Percentiles rank a stretch among this genome's conserved stretches.
Evolutionary conservation across 1,139 yeast genomes (phyloP).

Genomic region (Pichia sp.): DNA sequence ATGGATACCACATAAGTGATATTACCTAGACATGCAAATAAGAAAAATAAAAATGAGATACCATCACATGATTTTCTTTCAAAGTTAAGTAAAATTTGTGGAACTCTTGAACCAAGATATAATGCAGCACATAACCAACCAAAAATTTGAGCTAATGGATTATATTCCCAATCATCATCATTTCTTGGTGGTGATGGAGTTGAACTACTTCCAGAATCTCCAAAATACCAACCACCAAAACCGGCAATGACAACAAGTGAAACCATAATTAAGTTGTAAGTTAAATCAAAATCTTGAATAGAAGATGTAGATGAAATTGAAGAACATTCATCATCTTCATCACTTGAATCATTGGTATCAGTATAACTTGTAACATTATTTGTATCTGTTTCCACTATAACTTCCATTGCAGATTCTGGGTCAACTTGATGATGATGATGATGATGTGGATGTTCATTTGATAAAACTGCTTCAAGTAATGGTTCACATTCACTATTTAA

Average conservation of each 20-base stretch:
- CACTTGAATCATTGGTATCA: background rate
- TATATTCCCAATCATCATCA: slow-evolving; percentile 47
- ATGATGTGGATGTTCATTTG: slow-evolving; percentile 20
- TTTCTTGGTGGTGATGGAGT: slow-evolving; percentile 28
- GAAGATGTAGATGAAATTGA: slow-evolving; percentile 4
- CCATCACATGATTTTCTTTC: slow-evolving; percentile 90
- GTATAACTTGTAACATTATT: background rate
- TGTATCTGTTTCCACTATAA: slow-evolving; percentile 14
- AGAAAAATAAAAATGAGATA: slow-evolving; percentile 80
- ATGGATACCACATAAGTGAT: slow-evolving; percentile 84
- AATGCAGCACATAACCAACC: slow-evolving; percentile 89
- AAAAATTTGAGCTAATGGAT: slow-evolving; percentile 75
- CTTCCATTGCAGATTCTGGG: slow-evolving; percentile 7
- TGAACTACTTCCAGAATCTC: slow-evolving; percentile 13
- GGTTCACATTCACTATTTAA: slow-evolving; percentile 51
- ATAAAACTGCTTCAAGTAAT: slow-evolving; percentile 28
- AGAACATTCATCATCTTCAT: background rate
- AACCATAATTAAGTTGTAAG: slow-evolving; percentile 61
- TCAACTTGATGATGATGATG: slow-evolving; percentile 16
- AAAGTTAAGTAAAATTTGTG: slow-evolving; percentile 79
- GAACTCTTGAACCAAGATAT: slow-evolving; percentile 82
- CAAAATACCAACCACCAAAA: slow-evolving; percentile 75
- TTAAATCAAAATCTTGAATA: slow-evolving; percentile 19
- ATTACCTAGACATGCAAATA: slow-evolving; percentile 91
- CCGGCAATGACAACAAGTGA: slow-evolving; percentile 68